Percentiles rank a stretch among this genome's conserved stretches.
phyloP scores from a whole-genome alignment of 441 rosid genomes.

The Adansonia madagascariensis region DNA sequence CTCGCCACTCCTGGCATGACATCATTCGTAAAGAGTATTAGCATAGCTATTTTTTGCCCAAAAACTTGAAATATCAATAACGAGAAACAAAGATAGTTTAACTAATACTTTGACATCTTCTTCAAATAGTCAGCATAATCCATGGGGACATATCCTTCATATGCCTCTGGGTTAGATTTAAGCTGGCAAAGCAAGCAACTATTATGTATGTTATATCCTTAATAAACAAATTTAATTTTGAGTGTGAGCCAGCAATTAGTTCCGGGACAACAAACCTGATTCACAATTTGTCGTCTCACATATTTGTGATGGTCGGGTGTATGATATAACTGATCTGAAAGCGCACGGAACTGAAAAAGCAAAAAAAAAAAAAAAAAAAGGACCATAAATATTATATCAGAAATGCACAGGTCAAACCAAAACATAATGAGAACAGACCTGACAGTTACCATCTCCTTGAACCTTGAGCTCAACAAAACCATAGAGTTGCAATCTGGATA shows the following conservation, averaged over 20 bases:
- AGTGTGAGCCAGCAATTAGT: not conserved
- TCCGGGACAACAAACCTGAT: constrained; percentile 65
- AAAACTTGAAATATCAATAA: constrained; percentile 9
- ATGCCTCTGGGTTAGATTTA: constrained; percentile 39
- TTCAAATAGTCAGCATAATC: constrained; percentile 50
- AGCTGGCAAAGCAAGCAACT: constrained; percentile 44
- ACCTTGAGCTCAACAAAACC: constrained; percentile 58
- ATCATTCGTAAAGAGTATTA: constrained; percentile 20
- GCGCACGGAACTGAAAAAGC: constrained; percentile 75
- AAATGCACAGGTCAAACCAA: constrained; percentile 15
- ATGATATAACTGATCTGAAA: constrained; percentile 70
- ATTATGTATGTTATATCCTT: not conserved
- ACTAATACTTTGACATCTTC: constrained; percentile 49
- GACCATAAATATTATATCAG: not conserved
- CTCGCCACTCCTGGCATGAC: constrained; percentile 46
- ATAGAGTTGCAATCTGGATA: constrained; percentile 51
- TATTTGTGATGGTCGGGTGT: constrained; percentile 71
- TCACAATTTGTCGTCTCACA: constrained; percentile 64
- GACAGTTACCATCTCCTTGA: constrained; percentile 73
- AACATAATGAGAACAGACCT: constrained; percentile 42
- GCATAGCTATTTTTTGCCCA: constrained; percentile 17
- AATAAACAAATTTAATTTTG: constrained; percentile 5
- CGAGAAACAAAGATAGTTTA: constrained; percentile 6
- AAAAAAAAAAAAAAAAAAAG: constrained; percentile 1
- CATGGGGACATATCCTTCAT: constrained; percentile 60